Evolutionary conservation across 2,329 filamentous ascomycete species (phyloP), one percentile per base, ranked within the genome.

Genomic region (Colletotrichum sidae): DNA sequence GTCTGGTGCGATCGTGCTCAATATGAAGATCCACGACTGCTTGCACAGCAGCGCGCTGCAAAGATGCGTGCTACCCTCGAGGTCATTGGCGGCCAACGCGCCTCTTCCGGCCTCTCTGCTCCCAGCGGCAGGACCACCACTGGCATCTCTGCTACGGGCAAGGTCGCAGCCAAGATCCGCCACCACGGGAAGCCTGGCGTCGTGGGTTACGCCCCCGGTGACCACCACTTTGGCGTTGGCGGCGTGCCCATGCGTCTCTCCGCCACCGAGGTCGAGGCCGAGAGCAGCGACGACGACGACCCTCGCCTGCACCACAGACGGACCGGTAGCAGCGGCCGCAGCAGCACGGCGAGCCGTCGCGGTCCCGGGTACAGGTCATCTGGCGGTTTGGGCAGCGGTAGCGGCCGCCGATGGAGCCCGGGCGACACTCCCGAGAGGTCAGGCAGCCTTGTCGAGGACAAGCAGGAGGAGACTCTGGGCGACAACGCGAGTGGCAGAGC

Each of bases 1-100:
- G 96, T 99, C 5, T 99, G 96, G 96, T 97, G 94, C 81, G 96
- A 98, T 75, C 91, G 94, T 58, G 88, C 95, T 9, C 96, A 99
- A 77, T 90, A 92, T 68, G 94, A 98, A 78, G 96, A 99, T 76
- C 93, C 95, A 1, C 87, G 93, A 55, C 81, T 96, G 62, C 81
- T 91, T 4, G 94, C 93, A 35, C 91, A 94, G 73, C 94, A 97
- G 77, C 88, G 92, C 63, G 91, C 92, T 42, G 96, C 94, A 64
- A 97, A 96, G 82, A 89, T 92, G 81, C 86, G 94, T 53, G 96
- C 96, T 11, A 90, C 90, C 60, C 88, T 92, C 72, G 94, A 97
- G 79, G 90, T 98, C 8, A 88, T 90, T 53, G 92, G 90, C 55
- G 85, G 88, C 55, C 67, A 72, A n/a, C 74, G 73, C 37, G 75